Base-by-base conservation (phyloP, 1,139 yeast species). In the Taphrina communis region DNA sequence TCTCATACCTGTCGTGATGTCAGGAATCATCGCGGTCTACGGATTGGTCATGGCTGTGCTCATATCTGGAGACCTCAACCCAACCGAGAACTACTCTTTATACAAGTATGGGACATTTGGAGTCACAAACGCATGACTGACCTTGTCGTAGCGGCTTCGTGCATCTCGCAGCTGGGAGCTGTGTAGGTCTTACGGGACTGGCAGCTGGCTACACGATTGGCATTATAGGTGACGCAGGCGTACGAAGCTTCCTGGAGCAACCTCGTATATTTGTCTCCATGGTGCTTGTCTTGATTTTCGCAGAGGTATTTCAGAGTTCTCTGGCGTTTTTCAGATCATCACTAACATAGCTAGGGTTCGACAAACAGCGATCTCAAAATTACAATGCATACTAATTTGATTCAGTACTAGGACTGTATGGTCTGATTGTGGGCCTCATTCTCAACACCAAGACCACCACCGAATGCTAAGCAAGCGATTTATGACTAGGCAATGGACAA, bases 171-270 rank as follows among this genome's bases (percentile, higher is more conserved):
- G 97, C 98, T 71, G 99, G 99, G 79, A 85, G 94, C 77, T 90
- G 97, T 71, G 99, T 95, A 74, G 99, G 99, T 73, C 85, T 95
- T 76, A 89, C 98, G 72, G 96, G 98, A 79, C 85, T 94, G 79
- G 97, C 98, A 75, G 97, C 98, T 67, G 99, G 99, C 72, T 94
- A 91, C 78, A 96, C 98, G 76, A 94, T 94, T 81, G 99, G 99
- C 78, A 90, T 94, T 74, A 98, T 94, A 73, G 99, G 99, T 77
- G 99, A 94, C 79, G 98, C 95, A 73, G 99, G 99, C 81, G 98
- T 94, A 69, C 89, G 98, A 83, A 96, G 95, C 80, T 88, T 89
- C 75, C 91, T 96, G 80, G 96, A 91, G 79, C 98, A 94, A 81
- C 97, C 97, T 75, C 88, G 97, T 82, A 85, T 94, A 76, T 94